Evolutionary conservation across 2,329 filamentous ascomycete genomes (phyloP), one percentile per base, ranked within the genome.

Genomic region (Neurospora crassa): DNA sequence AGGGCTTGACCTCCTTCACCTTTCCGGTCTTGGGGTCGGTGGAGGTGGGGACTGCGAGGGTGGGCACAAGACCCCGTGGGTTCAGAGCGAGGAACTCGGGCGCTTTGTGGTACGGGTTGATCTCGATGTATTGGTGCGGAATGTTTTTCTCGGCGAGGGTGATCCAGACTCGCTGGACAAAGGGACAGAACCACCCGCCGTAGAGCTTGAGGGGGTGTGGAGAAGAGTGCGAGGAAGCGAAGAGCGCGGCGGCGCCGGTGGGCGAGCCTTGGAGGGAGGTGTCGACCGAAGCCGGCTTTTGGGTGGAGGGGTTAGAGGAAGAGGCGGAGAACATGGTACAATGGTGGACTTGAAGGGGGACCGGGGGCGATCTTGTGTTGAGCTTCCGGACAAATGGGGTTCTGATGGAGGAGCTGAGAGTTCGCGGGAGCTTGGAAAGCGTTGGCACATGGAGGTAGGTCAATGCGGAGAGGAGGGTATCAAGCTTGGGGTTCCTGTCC

Each of bases 71-170:
- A 0, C 92, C 92, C 14, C 91, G 87, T 0, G 92, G 92, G 77
- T 95, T 95, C 73, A 94, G 83, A 10, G 85, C 84, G 29, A 94
- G 83, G 40, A 94, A 89, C 1, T 86, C 88, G 3, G 86, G 80
- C 0, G 88, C 88, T 77, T 94, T 94, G 79, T 89, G 83, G 82
- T 94, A 94, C 0, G 92, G 92, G 79, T 94, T 93, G 72, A 93
- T 90, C 82, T 92, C 90, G 74, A 92, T 84, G 79, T 92, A 93
- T 81, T 94, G 89, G 78, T 94, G 90, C 18, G 88, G 86, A 40
- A 93, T 90, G 2, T 84, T 81, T 79, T 94, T 94, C 78, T 94
- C 91, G 76, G 89, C 86, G 12, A 94, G 84, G 1, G 90, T 87
- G 73, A 93, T 89, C 90, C 91, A 93, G 16, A 86, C 85, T 20